phyloP scores from a whole-genome alignment of 2,329 filamentous ascomycete genomes.

The Fusarium succisae region DNA sequence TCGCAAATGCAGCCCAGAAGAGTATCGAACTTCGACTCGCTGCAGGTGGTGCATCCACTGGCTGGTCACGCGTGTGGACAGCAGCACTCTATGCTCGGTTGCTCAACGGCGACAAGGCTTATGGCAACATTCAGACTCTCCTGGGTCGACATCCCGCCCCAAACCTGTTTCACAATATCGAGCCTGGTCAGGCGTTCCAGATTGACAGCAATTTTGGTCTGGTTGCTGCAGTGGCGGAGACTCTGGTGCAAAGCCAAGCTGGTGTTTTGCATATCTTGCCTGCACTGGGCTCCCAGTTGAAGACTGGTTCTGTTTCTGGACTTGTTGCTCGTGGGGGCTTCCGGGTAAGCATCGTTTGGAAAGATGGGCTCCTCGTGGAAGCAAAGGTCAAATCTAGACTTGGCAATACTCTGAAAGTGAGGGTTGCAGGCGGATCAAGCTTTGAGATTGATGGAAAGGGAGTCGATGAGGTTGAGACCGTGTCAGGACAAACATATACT shows the following conservation, averaged over 20 bases:
- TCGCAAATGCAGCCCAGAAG: background rate
- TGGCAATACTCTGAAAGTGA: background rate
- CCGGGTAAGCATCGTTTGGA: background rate
- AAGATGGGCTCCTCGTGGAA: rapidly evolving
- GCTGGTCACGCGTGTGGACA: background rate
- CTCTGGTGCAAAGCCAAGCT: background rate
- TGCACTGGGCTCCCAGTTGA: background rate
- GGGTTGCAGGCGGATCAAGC: background rate
- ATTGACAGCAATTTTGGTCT: background rate
- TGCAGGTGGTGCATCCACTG: background rate
- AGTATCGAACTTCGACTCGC: background rate
- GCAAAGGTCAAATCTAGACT: background rate
- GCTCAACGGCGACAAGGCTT: background rate
- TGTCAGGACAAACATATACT: background rate
- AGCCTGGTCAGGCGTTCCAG: background rate
- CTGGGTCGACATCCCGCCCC: background rate
- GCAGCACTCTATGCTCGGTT: background rate
- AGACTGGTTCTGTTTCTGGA: background rate
- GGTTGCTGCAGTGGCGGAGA: background rate
- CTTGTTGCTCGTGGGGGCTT: background rate
- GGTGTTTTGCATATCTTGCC: background rate
- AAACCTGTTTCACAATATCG: background rate
- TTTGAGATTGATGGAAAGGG: background rate
- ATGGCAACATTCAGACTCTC: background rate
- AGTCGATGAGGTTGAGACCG: background rate